These are phyloP conservation scores for Lithocarpus polystachyus DNA, from an alignment of 306 rosid species.

Conservation along the genomic window DNA sequence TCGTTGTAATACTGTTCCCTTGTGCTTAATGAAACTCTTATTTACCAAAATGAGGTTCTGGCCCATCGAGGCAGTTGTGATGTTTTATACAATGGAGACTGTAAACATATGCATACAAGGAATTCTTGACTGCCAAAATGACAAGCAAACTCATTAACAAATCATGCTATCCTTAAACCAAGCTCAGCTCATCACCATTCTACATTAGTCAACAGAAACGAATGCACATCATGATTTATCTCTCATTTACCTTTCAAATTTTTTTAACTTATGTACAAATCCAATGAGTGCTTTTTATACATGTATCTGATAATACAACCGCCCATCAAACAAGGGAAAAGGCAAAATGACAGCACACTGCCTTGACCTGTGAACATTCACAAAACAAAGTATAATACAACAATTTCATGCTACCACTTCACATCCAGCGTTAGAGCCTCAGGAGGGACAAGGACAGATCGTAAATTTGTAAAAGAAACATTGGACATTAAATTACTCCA, in stretches of 20 bases:
- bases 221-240: neutral
- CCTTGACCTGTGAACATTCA: conserved; percentile 10
- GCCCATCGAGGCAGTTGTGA: too few relatives aligned
- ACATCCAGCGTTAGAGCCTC: conserved; percentile 88
- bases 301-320: conserved; percentile 16
- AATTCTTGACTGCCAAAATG: too few relatives aligned
- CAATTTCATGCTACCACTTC: conserved; percentile 63
- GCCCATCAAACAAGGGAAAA: conserved; percentile 20
- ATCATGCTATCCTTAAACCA: neutral
- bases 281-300: conserved; percentile 24
- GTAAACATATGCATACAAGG: too few relatives aligned
- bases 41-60: too few relatives aligned
- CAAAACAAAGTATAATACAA: conserved; percentile 18
- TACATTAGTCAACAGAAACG: neutral
- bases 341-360: conserved; percentile 17
- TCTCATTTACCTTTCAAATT: conserved; percentile 1
- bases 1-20: too few relatives aligned
- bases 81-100: too few relatives aligned
- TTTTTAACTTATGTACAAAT: conserved; percentile 47
- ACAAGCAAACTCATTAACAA: neutral
- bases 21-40: too few relatives aligned
- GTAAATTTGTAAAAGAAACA: conserved; percentile 67
- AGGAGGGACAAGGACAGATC: conserved; percentile 65
- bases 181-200: neutral
- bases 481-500: conserved; percentile 79